Conservation (phyloP, 176 grass and related monocot species). For the Triticum timopheevii region DNA sequence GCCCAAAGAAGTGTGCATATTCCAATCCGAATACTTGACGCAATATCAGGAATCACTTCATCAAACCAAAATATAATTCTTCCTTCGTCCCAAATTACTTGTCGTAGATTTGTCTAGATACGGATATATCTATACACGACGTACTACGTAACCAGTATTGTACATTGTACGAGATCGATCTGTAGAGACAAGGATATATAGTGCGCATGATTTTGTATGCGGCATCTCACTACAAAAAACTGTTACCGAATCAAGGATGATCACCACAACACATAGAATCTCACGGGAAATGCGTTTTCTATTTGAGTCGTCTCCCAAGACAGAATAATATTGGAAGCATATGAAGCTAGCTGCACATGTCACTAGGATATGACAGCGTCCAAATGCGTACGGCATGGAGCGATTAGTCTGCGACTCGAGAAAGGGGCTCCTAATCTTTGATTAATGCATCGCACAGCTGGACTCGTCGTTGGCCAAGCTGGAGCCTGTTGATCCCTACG, state of each 20-base stretch:
- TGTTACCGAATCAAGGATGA: slow-evolving; percentile 34
- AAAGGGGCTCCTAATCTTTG: not conserved
- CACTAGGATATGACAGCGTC: slow-evolving; percentile 23
- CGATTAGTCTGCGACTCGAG: slow-evolving; percentile 22
- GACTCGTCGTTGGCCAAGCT: slow-evolving; percentile 46
- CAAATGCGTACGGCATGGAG: not conserved
- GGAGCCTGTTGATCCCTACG: slow-evolving; percentile 16
- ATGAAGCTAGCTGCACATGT: slow-evolving; percentile 28
- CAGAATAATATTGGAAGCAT: not conserved
- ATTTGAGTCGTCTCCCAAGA: not conserved
- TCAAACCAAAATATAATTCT: not conserved
- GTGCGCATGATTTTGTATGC: slow-evolving; percentile 13
- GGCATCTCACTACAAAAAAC: slow-evolving; percentile 24
- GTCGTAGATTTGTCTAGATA: too few species aligned
- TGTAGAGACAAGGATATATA: slow-evolving; percentile 5
- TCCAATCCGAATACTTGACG: too few species aligned
- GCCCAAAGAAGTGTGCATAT: too few species aligned
- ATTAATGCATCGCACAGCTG: slow-evolving; percentile 42
- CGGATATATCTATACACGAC: too few species aligned
- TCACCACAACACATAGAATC: not conserved
- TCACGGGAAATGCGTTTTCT: not conserved
- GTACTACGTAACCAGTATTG: too few species aligned
- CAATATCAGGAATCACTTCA: too few species aligned
- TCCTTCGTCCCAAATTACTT: too few species aligned
- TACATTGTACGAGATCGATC: not conserved